Conservation (phyloP, 306 rosid genomes). For the Phaseolus lunatus region DNA sequence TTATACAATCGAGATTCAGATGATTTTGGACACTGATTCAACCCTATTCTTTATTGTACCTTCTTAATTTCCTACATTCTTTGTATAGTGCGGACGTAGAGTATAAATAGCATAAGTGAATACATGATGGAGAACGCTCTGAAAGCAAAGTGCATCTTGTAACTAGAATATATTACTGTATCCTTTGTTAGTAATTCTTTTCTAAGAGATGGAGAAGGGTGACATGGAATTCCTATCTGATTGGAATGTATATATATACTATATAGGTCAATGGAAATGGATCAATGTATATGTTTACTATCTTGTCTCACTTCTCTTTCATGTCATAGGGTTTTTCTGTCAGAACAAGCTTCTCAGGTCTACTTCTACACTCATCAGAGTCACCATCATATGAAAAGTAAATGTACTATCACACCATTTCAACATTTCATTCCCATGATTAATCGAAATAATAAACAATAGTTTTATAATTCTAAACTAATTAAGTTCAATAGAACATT, state of each 20-base stretch:
- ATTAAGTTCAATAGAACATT: too few species aligned
- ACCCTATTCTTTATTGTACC: neutral
- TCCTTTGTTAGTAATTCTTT: constrained; percentile 22
- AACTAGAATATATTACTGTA: constrained; percentile 18
- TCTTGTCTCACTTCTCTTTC: neutral
- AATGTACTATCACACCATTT: too few species aligned
- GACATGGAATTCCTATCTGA: constrained; percentile 6
- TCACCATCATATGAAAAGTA: too few species aligned
- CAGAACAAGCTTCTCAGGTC: too few species aligned
- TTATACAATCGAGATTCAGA: constrained; percentile 7
- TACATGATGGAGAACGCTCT: constrained; percentile 26
- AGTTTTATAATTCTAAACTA: too few species aligned
- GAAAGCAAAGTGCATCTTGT: constrained; percentile 43
- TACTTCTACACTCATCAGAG: too few species aligned
- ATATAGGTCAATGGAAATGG: constrained; percentile 39
- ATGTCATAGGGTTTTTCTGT: neutral
- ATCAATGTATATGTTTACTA: constrained; percentile 37
- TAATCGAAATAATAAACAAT: too few species aligned
- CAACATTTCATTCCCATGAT: too few species aligned
- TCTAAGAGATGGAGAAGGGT: constrained; percentile 10
- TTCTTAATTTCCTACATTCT: constrained; percentile 34
- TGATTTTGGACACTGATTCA: constrained; percentile 32
- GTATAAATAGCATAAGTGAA: constrained; percentile 15
- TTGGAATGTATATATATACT: constrained; percentile 44
- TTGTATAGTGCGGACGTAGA: constrained; percentile 31